These are phyloP conservation scores for Bipolaris victoriae DNA, from an alignment of 2,329 filamentous ascomycete species.

Conservation along the genomic window DNA sequence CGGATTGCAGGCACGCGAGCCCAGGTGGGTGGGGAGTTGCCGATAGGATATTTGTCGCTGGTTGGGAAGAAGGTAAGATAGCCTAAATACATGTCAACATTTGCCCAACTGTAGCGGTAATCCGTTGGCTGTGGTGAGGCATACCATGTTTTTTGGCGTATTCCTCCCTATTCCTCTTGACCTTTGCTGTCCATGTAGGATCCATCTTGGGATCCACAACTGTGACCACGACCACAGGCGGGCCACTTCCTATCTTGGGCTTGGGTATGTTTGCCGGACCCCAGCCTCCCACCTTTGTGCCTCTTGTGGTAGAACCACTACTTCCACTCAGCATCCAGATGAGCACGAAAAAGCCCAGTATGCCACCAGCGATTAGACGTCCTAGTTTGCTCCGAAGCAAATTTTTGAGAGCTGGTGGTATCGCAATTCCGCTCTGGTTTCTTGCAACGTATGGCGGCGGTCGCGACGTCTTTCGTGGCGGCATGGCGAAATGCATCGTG, in stretches of 20 bases:
- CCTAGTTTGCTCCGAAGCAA: slow-evolving; percentile 63
- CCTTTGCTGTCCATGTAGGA: slow-evolving; percentile 70
- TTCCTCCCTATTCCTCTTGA: slow-evolving; percentile 80
- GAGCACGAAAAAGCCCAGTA: slow-evolving; percentile 61
- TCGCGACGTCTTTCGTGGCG: slow-evolving; percentile 81
- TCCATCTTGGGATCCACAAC: slow-evolving; percentile 74
- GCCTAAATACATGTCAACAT: slow-evolving; percentile 58
- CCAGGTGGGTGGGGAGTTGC: slow-evolving; percentile 66
- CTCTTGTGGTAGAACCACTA: slow-evolving; percentile 25
- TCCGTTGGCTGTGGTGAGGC: background rate
- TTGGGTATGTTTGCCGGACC: slow-evolving; percentile 29
- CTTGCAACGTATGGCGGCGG: slow-evolving; percentile 72
- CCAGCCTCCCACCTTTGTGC: slow-evolving; percentile 18
- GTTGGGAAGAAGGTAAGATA: slow-evolving; percentile 85
- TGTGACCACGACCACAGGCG: slow-evolving; percentile 79
- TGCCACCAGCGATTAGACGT: slow-evolving; percentile 61
- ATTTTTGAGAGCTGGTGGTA: slow-evolving; percentile 56
- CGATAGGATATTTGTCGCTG: slow-evolving; percentile 75
- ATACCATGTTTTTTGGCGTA: slow-evolving; percentile 87
- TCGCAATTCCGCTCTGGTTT: slow-evolving; percentile 51
- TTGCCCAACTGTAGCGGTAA: background rate
- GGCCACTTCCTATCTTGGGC: slow-evolving; percentile 52
- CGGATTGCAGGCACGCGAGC: slow-evolving; percentile 82
- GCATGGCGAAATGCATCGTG: slow-evolving; percentile 84
- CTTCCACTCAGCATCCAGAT: slow-evolving; percentile 47